Evolutionary conservation across 2,329 filamentous ascomycete genomes (phyloP), one percentile per base, ranked within the genome.

Genomic region (Diaporthe aspalathi): DNA sequence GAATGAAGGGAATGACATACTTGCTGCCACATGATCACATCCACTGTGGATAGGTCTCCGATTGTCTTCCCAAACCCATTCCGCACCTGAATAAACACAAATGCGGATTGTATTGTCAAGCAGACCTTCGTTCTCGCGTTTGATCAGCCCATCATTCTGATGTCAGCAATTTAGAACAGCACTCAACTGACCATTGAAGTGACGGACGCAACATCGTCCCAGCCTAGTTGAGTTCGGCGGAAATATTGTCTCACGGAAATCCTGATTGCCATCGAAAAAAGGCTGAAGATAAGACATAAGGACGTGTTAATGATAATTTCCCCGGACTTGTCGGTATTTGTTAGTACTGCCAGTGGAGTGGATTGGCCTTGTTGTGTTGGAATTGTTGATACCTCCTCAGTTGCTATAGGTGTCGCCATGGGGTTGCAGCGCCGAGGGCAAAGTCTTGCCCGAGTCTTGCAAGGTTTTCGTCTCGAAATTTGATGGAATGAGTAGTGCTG

Each of bases 261-360:
- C 9, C 83, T 77, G 52, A 84, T 80, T 0, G 77, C 77, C 29
- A 84, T 73, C 1, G 82, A 82, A 14, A 82, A 76, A 0, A 85
- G 63, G 8, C 80, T 75, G 32, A 84, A 78, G 5, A 80, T 78
- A 5, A 85, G 72, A 1, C 78, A 77, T 17, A 84, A 74, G 0
- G 80, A 78, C 8, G 83, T 79, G 12, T 80, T 76, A 52, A 85
- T 82, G 7, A 81, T 76, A 22, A 85, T 76, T 27, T 84, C 72
- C 17, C 82, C 83, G 52, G 80, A 78, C 68, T 84, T 81, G 72
- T 85, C 78, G 27, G 78, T 75, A n/a, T 75, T 54, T 11, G 78
- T 81, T 63, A 83, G 76, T 56, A 76, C 75, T 22, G 79, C 78
- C 43, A 83, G 75, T 5, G 83, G 81, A 52, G 79, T 72, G n/a